Base-by-base conservation (phyloP, 2,329 filamentous ascomycete genomes). In the Coniochaeta sp. region DNA sequence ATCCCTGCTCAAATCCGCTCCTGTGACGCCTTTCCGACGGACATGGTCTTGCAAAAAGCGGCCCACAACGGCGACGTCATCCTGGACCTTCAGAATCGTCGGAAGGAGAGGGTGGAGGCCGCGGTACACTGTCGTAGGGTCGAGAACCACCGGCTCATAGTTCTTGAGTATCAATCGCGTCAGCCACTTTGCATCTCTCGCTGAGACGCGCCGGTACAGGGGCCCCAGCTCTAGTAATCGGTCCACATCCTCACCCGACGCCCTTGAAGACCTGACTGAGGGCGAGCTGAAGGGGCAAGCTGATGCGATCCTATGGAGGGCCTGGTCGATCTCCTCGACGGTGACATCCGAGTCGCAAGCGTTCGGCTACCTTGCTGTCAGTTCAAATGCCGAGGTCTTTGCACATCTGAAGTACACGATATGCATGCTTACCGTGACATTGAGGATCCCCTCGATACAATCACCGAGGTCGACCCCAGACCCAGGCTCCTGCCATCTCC, bases 181-280 rank as follows among this genome's bases (percentile, higher is more conserved):
- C 10, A 96, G 75, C 91, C 91, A 96, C 68, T 96, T 96, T 4
- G 85, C 86, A 62, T 95, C 88, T 40, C 74, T 73, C 3, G 88
- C 80, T 45, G 74, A 73, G 9, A 90, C 63, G 7, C 80, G 77
- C 27, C 68, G 71, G 60, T 87, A 87, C 1, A 91, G 62, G 0
- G 65, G 63, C 18, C 73, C 72, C 1, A 92, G 65, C 3, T 75
- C 64, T 4, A 70, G 67, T 66, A 61, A 78, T 60, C 59, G 71
- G 35, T 55, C 58, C 48, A 49, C 52, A 33, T 20, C 57, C 54
- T 28, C 60, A 30, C 51, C 54, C 58, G 47, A 59, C 13, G 61
- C 54, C 28, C 60, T 61, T 3, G 66, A 64, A 20, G 67, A 63
- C 45, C 78, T 75, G 51, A 90, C 71, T 14, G 75, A 71, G 1